Base-by-base conservation (phyloP, 768 basidiomycete species). In the Auriscalpium vulgare region DNA sequence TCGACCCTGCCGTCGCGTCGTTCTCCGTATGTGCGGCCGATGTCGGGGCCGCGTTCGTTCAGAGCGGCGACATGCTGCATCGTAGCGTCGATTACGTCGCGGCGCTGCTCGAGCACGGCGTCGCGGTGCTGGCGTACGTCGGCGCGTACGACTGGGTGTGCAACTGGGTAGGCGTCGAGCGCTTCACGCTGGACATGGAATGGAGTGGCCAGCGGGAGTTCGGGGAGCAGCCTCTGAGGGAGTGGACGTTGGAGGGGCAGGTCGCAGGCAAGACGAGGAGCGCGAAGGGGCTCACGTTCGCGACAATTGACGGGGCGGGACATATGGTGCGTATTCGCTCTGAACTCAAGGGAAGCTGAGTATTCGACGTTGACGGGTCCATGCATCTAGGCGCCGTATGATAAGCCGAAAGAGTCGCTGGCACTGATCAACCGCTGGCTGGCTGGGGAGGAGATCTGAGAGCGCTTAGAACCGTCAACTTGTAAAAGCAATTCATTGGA, bases 81-180 rank as follows among this genome's bases (percentile, higher is more conserved):
- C 48, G 45, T 14, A 49, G 73, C 7, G 62, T 69, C 37, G 57
- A 58, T 50, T 79, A 84, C 66, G 72, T 84, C 53, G 71, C 72
- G 16, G 78, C 74, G 19, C 70, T 83, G 19, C 74, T 85, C 34
- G 80, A 83, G 59, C 75, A 80, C 17, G 76, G 74, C 37, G 65
- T 84, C 43, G 67, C 72, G 14, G 71, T 81, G 29, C 70, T 84
- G 43, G 74, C 80, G 36, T 83, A 80, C 63, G 78, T 77, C 43
- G 83, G 82, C 5, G 74, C 74, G 40, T 75, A 79, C 58, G 81
- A 83, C 63, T 80, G 72, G 70, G 74, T 78, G 21, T 81, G 80
- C 63, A 86, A 86, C 63, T 81, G 78, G 77, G 67, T 85, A 34
- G 84, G 81, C 1, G 86, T 85, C 63, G 79, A 83, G 66, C 68